Conservation (phyloP, 192 early-diverging fungal genomes). For the Coemansia sp. region DNA sequence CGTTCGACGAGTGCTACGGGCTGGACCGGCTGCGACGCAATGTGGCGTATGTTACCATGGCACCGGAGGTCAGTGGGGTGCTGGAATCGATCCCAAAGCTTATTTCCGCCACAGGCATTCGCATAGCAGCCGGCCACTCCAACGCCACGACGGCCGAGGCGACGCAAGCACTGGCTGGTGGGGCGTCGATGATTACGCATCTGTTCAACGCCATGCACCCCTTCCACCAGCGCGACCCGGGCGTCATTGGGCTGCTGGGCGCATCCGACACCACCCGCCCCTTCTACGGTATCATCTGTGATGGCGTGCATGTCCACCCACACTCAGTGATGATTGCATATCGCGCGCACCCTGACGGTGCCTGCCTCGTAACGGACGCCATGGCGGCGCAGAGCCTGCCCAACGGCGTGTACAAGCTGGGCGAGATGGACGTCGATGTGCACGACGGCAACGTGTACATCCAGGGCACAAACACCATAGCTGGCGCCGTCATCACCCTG, state of each 20-base stretch:
- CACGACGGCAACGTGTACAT: conserved; percentile 69
- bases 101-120: conserved; percentile 63
- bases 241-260: conserved; percentile 78
- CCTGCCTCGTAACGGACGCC: conserved; percentile 81
- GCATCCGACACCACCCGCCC: conserved; percentile 59
- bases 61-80: conserved; percentile 77
- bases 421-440: conserved; percentile 68
- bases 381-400: conserved; percentile 77
- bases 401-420: conserved; percentile 69
- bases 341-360: conserved; percentile 75
- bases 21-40: conserved; percentile 59
- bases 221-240: conserved; percentile 89
- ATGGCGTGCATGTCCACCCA: conserved; percentile 82
- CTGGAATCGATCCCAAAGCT: conserved; percentile 67
- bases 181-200: conserved; percentile 78
- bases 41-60: conserved; percentile 74
- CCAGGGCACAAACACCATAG: conserved; percentile 74
- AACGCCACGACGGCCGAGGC: conserved; percentile 67
- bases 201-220: conserved; percentile 86
- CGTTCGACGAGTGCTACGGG: conserved; percentile 75
- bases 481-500: conserved; percentile 70
- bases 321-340: conserved; percentile 83
- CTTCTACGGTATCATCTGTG: conserved; percentile 84
- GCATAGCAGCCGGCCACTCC: conserved; percentile 71
- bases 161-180: conserved; percentile 61